Percentiles rank a stretch among this genome's conserved stretches.
Conservation (phyloP, 1,139 yeast species). For the Yamadazyma diospyri region DNA sequence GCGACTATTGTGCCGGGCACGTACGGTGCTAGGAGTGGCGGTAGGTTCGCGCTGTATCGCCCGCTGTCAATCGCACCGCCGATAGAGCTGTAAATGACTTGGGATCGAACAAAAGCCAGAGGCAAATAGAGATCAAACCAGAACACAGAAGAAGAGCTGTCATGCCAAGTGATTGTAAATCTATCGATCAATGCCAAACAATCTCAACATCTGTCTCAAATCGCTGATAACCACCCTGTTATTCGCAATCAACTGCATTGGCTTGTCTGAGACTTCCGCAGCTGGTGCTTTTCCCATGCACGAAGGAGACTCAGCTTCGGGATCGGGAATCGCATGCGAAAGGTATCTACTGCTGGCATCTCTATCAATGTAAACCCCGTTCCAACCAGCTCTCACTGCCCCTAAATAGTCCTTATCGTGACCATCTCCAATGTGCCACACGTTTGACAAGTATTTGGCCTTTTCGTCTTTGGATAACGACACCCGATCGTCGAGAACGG, state of each 20-base stretch:
- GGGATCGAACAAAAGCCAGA: no score
- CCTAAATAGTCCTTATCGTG: slow-evolving; percentile 51
- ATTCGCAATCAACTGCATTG: slow-evolving; percentile 27
- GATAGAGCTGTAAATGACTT: no score
- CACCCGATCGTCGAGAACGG: slow-evolving; percentile 20
- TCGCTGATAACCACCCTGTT: slow-evolving; percentile 33
- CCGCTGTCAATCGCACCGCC: no score
- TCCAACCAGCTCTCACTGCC: slow-evolving; percentile 56
- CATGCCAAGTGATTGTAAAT: no score
- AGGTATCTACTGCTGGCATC: slow-evolving; percentile 18
- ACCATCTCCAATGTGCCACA: slow-evolving; percentile 72
- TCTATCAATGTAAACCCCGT: slow-evolving; percentile 54
- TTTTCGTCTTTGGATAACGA: slow-evolving; percentile 9
- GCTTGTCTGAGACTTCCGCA: slow-evolving; percentile 4
- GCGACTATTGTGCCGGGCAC: neutral
- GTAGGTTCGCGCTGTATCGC: no score
- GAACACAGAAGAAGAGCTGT: neutral
- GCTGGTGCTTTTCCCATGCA: slow-evolving; percentile 12
- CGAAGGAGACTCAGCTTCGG: slow-evolving; percentile 13
- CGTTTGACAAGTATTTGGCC: slow-evolving; percentile 18
- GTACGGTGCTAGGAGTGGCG: no score
- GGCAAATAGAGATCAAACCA: no score
- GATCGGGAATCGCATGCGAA: slow-evolving; percentile 12
- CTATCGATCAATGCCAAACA: slow-evolving; percentile 5
- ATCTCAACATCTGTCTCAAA: slow-evolving; percentile 20